phyloP scores from a whole-genome alignment of 345 rosid species.

The Citrus sinensis region DVS_A1.0 CM039167.1:15692001-15692500 shows the following conservation, averaged over 20 bases:
- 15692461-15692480: not conserved
- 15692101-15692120: slow-evolving; percentile 84
- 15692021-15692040: not conserved
- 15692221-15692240: not conserved
- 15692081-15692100: slow-evolving; percentile 72
- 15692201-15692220: not conserved
- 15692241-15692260: not conserved
- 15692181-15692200: not conserved
- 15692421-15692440: not conserved
- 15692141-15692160: not conserved
- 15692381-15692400: not conserved
- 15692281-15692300: not conserved
- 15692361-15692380: not conserved
- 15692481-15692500: not conserved
- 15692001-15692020: not conserved
- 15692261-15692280: not conserved
- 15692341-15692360: not conserved
- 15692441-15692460: not conserved
- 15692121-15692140: slow-evolving; percentile 7
- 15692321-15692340: not conserved
- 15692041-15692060: slow-evolving; percentile 79
- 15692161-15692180: not conserved
- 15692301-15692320: not conserved
- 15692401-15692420: not conserved
- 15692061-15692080: slow-evolving; percentile 89